Evolutionary conservation across 306 rosid species (phyloP), one percentile per base, ranked within the genome.

Genomic region (Arachis hypogaea): DNA sequence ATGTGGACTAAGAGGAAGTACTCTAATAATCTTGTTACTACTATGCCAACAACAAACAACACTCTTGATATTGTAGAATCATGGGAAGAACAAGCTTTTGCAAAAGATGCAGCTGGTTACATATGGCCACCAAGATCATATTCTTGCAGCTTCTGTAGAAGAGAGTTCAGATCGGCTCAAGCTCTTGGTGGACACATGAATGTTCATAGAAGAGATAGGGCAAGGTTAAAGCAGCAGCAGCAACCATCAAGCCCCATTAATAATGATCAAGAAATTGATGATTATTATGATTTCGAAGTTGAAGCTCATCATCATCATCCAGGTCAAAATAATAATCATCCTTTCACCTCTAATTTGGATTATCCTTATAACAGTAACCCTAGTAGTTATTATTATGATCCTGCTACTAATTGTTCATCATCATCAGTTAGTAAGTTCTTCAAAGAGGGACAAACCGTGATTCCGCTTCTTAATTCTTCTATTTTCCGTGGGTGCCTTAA

Each of bases 171-270:
- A 41, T 92, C 96, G 7, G 98, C 98, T 47, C 98, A 92, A 74
- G 98, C 98, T 47, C 82, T 92, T 0, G 96, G 98, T 0, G 96
- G 98, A 66, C 98, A 92, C 38, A 92, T 92, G 98, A 92, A 92
- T 73, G 96, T 92, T 18, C 98, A 92, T 67, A 83, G 96, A 65
- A 86, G 96, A 22, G 98, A 92, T 71, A 90, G 92, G 60, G 96
- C 98, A 5, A 85, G 89, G 55, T 74, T 90, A 38, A 89, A 86
- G 62, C 93, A 88, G 63, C 85, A 88, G 63, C 85, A 88, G 63
- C 38, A 33, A 33, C 85, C 90, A 54, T 83, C 84, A 16, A 80
- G 66, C 82, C 80, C 86, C 14, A 69, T 42, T 61, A 67, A 60
- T 68, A 2, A 33, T 33, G 38, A 33, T 33, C 38, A 33, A 33